Evolutionary conservation across 805 yeast genomes (phyloP).

Genomic region (Kazachstania psychrophila): DNA sequence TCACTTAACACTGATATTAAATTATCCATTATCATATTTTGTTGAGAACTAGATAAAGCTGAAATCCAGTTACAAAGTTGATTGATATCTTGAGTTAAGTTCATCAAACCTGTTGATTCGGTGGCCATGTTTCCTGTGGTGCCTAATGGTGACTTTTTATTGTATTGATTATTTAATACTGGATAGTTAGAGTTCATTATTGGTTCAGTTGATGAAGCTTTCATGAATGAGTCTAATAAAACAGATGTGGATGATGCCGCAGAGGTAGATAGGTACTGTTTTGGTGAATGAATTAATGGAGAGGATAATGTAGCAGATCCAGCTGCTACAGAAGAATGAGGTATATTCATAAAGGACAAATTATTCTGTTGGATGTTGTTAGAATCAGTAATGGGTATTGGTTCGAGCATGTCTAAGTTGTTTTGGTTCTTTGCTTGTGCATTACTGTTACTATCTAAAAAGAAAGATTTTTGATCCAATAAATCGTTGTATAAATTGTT

Average conservation of each 20-base stretch:
- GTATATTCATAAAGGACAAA: neutral
- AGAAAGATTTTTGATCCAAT: neutral
- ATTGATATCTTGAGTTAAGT: conserved; percentile 43
- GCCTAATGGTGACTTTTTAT: too few species aligned
- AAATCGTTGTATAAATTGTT: neutral
- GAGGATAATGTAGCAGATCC: conserved; percentile 23
- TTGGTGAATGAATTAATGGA: conserved; percentile 18
- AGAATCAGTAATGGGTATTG: conserved; percentile 2
- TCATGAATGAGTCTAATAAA: neutral
- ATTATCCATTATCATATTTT: conserved; percentile 44
- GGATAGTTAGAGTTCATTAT: too few species aligned
- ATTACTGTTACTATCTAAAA: neutral
- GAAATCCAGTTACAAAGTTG: conserved; percentile 44
- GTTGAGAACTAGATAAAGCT: conserved; percentile 42
- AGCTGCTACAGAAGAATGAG: conserved; percentile 13
- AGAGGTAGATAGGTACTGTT: neutral
- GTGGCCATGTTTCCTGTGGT: too few species aligned
- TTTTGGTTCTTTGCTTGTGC: neutral
- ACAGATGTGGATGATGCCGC: neutral
- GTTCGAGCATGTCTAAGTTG: neutral
- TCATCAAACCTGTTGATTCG: conserved; percentile 6
- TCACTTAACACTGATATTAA: conserved; percentile 42
- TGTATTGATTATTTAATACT: too few species aligned
- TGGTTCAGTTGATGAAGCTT: too few species aligned
- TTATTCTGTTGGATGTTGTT: conserved; percentile 2